phyloP scores from a whole-genome alignment of 2,329 filamentous ascomycete genomes.

The Aspergillus spinulosporus region DNA sequence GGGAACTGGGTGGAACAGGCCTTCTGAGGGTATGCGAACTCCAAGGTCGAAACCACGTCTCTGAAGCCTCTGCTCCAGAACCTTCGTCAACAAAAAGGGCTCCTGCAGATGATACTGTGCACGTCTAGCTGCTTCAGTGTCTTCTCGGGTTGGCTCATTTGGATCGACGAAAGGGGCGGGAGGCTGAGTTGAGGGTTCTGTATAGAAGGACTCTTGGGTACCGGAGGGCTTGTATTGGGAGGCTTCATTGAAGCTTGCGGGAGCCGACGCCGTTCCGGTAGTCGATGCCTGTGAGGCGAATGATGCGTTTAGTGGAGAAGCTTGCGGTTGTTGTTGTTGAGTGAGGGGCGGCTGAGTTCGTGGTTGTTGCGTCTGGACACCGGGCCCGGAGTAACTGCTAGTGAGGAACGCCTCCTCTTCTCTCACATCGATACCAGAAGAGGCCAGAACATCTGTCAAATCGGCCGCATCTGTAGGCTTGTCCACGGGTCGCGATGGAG shows the following conservation, averaged over 20 bases:
- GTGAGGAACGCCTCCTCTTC: slow-evolving; percentile 83
- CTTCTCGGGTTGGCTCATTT: slow-evolving; percentile 61
- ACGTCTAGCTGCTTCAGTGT: slow-evolving; percentile 64
- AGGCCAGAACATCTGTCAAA: slow-evolving; percentile 77
- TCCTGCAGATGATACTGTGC: slow-evolving; percentile 70
- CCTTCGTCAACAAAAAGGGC: slow-evolving; percentile 68
- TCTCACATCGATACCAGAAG: slow-evolving; percentile 81
- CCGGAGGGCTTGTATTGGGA: slow-evolving; percentile 56
- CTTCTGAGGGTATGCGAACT: slow-evolving; percentile 59
- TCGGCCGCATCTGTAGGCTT: slow-evolving; percentile 63
- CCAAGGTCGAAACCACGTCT: slow-evolving; percentile 60
- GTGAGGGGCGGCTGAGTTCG: slow-evolving; percentile 45
- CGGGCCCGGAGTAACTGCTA: slow-evolving; percentile 50
- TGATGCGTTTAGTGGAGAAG: slow-evolving; percentile 48
- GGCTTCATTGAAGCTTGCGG: slow-evolving; percentile 53
- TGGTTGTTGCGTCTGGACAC: slow-evolving; percentile 33
- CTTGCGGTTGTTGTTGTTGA: slow-evolving; percentile 41
- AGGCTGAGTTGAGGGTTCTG: slow-evolving; percentile 62
- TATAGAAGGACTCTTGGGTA: slow-evolving; percentile 61
- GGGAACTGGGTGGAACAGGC: slow-evolving; percentile 51
- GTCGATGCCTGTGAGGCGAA: slow-evolving; percentile 45
- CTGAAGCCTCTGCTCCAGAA: slow-evolving; percentile 56
- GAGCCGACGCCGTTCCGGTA: slow-evolving; percentile 42
- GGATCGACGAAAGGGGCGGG: slow-evolving; percentile 65
- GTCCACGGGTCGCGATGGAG: slow-evolving; percentile 59